Conservation (phyloP, 768 basidiomycete species). For the Candolleomyces aberdarensis region DNA sequence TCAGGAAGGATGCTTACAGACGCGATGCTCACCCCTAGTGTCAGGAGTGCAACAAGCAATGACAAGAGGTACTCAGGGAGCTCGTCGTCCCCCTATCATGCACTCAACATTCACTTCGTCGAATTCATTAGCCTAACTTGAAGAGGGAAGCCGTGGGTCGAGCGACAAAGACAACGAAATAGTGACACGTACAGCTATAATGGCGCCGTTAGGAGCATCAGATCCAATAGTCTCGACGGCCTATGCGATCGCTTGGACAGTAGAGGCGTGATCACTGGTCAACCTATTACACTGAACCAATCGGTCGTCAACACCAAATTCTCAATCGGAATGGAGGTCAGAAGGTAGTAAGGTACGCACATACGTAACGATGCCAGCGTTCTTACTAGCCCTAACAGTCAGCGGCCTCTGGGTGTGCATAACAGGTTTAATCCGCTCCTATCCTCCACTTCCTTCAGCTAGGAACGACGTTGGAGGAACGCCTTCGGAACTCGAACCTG, state of each 20-base stretch:
- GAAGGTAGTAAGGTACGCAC: conserved; percentile 15
- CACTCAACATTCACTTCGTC: conserved; percentile 49
- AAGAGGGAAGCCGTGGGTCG: too few relatives aligned
- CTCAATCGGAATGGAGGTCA: neutral
- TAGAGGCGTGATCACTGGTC: conserved; percentile 52
- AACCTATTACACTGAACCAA: conserved; percentile 31
- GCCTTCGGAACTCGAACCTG: conserved; percentile 11
- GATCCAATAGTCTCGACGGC: conserved; percentile 43
- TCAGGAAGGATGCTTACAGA: too few relatives aligned
- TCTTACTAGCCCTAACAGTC: conserved; percentile 45
- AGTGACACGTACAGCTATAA: conserved; percentile 26
- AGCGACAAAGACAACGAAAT: too few relatives aligned
- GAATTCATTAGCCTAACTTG: conserved; percentile 39
- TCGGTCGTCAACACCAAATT: neutral
- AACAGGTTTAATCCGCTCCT: conserved; percentile 66
- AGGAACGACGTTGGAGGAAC: too few relatives aligned
- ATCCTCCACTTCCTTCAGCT: neutral
- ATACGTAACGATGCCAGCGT: conserved; percentile 50
- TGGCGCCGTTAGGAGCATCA: conserved; percentile 34
- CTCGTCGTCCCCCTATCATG: conserved; percentile 44
- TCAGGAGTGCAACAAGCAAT: conserved; percentile 57
- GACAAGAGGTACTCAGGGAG: conserved; percentile 52
- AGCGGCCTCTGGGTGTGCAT: conserved; percentile 65
- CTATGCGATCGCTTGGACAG: conserved; percentile 49
- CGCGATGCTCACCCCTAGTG: conserved; percentile 33